Evolutionary conservation across 2,329 filamentous ascomycete species (phyloP), one percentile per base, ranked within the genome.

Genomic region (Paraconiothyrium brasiliense): DNA sequence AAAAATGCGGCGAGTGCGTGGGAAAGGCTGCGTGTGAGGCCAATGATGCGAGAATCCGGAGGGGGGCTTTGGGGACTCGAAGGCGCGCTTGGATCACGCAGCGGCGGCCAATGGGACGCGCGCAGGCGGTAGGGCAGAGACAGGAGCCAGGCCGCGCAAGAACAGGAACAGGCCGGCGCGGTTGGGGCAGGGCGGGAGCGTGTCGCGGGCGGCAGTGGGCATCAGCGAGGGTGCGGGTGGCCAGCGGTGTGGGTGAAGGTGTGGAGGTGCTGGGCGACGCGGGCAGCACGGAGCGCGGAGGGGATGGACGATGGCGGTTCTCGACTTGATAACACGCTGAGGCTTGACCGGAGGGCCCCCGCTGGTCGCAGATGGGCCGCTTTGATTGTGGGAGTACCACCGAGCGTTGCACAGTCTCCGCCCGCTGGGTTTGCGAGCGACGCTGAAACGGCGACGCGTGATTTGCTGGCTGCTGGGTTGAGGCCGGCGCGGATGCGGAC

Each of bases 61-160:
- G 49, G 54, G 67, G 69, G 67, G 60, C 70, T 69, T 71, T 65
- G 69, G 72, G 69, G 66, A 65, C 67, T 65, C 61, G 65, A 67
- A 57, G 57, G 64, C 58, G 63, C 54, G 54, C n/a, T 27, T 39
- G 54, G 54, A n/a, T 35, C 54, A 47, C 30, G 7, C 2, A 6
- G 51, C 10, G 32, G 9, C n/a, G 43, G 43, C 54, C 54, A 56
- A 56, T 56, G 41, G 32, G 30, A 14, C 14, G 54, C 43, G 43
- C n/a, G n/a, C 8, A 27, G 34, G 41, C 54, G 58, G 59, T 55
- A 37, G 55, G 54, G 52, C 52, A 49, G 47, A 43, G 41, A 66
- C 64, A 68, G 59, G 67, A 67, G 65, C 27, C 66, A 66, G 62
- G 60, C 35, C 46, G 55, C 20, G 49, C 39, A 41, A 20, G 39